Percentiles rank a stretch among this genome's conserved stretches.
phyloP scores from a whole-genome alignment of 176 grass and related monocot species.

The Pontederia paniculata region DNA sequence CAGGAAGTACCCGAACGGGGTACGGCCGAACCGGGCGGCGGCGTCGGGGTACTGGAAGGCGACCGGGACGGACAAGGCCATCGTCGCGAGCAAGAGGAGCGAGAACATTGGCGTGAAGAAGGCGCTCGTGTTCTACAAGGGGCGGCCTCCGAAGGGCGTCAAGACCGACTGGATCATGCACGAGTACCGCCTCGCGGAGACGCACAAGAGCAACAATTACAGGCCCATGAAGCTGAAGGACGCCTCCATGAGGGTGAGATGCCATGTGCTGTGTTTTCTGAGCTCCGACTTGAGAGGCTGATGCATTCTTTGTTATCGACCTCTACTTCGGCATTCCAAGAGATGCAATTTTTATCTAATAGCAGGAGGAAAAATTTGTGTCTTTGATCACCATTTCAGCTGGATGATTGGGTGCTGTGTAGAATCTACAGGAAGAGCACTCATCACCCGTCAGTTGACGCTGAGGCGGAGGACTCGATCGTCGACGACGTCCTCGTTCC shows the following conservation, averaged over 20 bases:
- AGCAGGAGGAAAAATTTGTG: too few relatives aligned
- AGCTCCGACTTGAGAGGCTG: too few relatives aligned
- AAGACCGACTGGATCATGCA: constrained; percentile 26
- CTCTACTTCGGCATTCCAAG: too few relatives aligned
- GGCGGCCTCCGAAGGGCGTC: constrained; percentile 5
- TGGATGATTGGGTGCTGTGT: constrained; percentile 13
- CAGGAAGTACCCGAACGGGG: not conserved
- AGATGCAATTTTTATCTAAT: too few relatives aligned
- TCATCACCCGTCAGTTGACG: not conserved
- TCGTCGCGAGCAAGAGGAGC: not conserved
- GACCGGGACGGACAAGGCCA: too few relatives aligned
- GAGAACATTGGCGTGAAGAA: constrained; percentile 18
- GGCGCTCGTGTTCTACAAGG: constrained; percentile 18
- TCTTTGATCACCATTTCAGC: not conserved
- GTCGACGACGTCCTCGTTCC: not conserved
- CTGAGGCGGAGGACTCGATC: not conserved
- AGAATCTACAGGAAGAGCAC: constrained; percentile 11
- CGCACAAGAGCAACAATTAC: not conserved
- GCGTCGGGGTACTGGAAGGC: too few relatives aligned
- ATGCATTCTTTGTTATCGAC: too few relatives aligned
- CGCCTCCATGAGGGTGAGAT: constrained; percentile 6
- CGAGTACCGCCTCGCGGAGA: constrained; percentile 14
- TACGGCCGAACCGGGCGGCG: not conserved
- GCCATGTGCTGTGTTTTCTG: too few relatives aligned
- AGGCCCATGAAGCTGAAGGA: not conserved